Evolutionary conservation across 768 basidiomycete genomes (phyloP).

Genomic region (Boletales sp.): DNA sequence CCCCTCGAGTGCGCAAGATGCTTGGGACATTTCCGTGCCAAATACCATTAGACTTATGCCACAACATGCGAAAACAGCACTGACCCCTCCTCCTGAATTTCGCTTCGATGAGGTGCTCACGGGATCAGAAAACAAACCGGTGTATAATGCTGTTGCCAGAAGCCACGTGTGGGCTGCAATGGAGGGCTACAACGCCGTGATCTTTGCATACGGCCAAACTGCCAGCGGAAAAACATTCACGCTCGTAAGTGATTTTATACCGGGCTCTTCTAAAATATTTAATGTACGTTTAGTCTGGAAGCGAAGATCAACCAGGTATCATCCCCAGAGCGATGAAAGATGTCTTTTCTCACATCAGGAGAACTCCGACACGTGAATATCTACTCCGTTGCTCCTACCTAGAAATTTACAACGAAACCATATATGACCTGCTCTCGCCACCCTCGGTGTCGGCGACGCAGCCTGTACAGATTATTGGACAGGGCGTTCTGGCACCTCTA

Average conservation of each 20-base stretch:
- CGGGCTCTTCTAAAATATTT: conserved; percentile 32
- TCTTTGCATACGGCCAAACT: conserved; percentile 95
- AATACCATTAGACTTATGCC: conserved; percentile 62
- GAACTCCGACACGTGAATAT: conserved; percentile 79
- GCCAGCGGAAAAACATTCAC: conserved; percentile 75
- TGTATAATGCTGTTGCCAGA: conserved; percentile 72
- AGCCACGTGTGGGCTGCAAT: conserved; percentile 88
- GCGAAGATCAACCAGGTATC: conserved; percentile 84
- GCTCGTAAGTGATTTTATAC: conserved; percentile 34
- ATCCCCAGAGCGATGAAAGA: conserved; percentile 92
- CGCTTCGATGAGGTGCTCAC: conserved; percentile 75
- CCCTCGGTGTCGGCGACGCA: conserved; percentile 49
- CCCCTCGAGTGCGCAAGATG: conserved; percentile 47
- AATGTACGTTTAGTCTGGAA: conserved; percentile 49
- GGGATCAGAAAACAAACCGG: conserved; percentile 73
- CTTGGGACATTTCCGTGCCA: conserved; percentile 49
- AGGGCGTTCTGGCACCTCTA: conserved; percentile 67
- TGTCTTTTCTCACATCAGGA: conserved; percentile 79
- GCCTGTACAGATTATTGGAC: conserved; percentile 73
- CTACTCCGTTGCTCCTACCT: conserved; percentile 95
- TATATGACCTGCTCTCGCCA: conserved; percentile 82
- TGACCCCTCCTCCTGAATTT: conserved; percentile 46
- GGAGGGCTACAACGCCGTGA: conserved; percentile 94
- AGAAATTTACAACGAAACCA: conserved; percentile 94
- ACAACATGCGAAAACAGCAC: conserved; percentile 46